Percentiles rank a stretch among this genome's conserved stretches.
Evolutionary conservation across 164 flowering plant species (phyloP).

Genomic region (Umbilicus rupestris): DNA sequence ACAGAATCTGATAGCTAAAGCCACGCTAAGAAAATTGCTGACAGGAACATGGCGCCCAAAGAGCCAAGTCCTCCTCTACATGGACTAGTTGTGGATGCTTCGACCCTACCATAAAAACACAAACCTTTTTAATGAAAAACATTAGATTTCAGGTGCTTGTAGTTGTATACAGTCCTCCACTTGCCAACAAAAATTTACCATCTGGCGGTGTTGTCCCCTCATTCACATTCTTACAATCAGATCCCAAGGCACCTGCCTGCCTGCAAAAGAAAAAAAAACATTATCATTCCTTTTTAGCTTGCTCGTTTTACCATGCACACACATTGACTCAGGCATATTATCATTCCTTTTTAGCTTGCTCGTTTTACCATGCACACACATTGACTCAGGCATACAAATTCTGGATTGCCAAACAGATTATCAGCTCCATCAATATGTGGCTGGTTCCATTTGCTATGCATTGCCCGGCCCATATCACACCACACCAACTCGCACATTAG

Average conservation of each 20-base stretch:
- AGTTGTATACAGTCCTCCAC: not conserved
- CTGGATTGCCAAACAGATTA: not conserved
- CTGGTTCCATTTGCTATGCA: not conserved
- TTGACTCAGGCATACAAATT: not conserved
- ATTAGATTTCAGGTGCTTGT: not conserved
- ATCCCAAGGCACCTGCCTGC: conserved; percentile 1
- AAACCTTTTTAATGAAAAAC: not conserved
- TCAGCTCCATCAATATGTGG: not conserved
- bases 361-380: not conserved
- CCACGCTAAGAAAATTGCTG: not conserved
- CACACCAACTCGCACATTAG: not conserved
- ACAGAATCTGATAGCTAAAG: not conserved
- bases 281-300: not conserved
- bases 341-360: too few species aligned
- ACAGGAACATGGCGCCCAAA: not conserved
- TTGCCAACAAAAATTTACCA: not conserved
- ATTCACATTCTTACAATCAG: not conserved
- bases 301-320: not conserved
- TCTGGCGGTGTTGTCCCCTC: not conserved
- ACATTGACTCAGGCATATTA: too few species aligned
- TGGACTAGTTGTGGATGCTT: not conserved
- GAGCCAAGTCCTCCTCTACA: not conserved
- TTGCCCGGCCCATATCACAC: not conserved
- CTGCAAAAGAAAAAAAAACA: too few species aligned
- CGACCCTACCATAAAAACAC: not conserved